Conservation (phyloP, 768 basidiomycete species). For the Plicaturopsis crispa region DNA sequence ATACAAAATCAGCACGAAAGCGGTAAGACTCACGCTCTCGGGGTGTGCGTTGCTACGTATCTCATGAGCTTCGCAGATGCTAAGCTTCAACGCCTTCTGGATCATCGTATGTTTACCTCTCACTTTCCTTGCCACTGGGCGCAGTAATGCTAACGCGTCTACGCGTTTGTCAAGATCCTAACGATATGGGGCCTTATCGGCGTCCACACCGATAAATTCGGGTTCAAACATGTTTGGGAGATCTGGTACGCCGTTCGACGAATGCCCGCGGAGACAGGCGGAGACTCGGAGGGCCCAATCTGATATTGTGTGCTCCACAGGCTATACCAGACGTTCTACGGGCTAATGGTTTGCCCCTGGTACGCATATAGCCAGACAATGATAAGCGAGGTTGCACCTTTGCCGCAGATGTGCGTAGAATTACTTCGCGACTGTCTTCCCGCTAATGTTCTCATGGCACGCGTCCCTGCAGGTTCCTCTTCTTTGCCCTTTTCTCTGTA, state of each 20-base stretch:
- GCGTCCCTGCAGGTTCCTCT: constrained; percentile 43
- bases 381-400: constrained; percentile 73
- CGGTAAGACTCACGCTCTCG: constrained; percentile 24
- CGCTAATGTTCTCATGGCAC: neutral
- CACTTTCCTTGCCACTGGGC: too few relatives aligned
- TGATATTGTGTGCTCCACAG: constrained; percentile 20
- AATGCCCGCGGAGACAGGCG: too few relatives aligned
- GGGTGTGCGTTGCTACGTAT: neutral
- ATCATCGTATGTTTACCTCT: constrained; percentile 39
- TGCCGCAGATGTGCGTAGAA: constrained; percentile 61
- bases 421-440: too few relatives aligned
- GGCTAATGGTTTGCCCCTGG: constrained; percentile 72
- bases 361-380: constrained; percentile 79
- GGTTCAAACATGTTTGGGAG: constrained; percentile 82
- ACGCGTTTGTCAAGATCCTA: constrained; percentile 34
- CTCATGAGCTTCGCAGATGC: constrained; percentile 40
- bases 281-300: too few relatives aligned
- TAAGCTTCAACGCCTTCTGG: constrained; percentile 65
- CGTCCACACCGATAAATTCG: constrained; percentile 66
- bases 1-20: constrained; percentile 57
- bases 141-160: neutral
- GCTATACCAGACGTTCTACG: constrained; percentile 65
- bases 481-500: constrained; percentile 70
- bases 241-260: constrained; percentile 51
- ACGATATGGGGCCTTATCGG: constrained; percentile 74